A percentile compares a stretch with the other conserved stretches of the same genome.
Evolutionary conservation across 2,329 filamentous ascomycete genomes (phyloP).

Genomic region (Diplocarpon mali): DNA sequence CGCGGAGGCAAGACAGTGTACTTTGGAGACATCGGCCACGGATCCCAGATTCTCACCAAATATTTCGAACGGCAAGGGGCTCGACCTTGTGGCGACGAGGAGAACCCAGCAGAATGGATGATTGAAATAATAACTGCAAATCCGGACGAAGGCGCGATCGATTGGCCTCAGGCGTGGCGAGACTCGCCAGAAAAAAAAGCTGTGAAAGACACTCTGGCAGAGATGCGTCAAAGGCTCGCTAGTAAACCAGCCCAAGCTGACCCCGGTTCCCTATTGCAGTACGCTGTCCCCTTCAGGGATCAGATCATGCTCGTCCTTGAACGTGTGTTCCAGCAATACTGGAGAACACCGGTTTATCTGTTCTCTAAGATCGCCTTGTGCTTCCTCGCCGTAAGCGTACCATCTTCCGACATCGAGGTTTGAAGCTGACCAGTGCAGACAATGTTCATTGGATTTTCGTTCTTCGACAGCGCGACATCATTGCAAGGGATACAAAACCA

Average conservation of each 20-base stretch:
- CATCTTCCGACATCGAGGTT: no score
- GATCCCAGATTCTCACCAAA: slow-evolving; percentile 52
- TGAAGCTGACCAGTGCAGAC: slow-evolving; percentile 28
- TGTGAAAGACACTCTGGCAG: slow-evolving; percentile 36
- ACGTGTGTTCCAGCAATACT: slow-evolving; percentile 48
- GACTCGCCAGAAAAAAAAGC: slow-evolving; percentile 36
- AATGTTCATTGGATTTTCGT: slow-evolving; percentile 57
- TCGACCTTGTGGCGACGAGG: slow-evolving; percentile 47
- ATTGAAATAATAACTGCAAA: slow-evolving; percentile 48
- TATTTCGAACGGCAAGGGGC: slow-evolving; percentile 70
- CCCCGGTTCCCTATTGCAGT: slow-evolving; percentile 23
- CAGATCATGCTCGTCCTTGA: slow-evolving; percentile 45
- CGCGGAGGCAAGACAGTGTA: slow-evolving; percentile 10
- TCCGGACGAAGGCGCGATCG: slow-evolving; percentile 41
- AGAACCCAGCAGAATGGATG: slow-evolving; percentile 80
- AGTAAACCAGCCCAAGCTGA: no score
- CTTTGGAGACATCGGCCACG: slow-evolving; percentile 57
- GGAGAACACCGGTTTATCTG: slow-evolving; percentile 52
- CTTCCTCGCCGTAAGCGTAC: neutral
- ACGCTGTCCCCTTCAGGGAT: slow-evolving; percentile 44
- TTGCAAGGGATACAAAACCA: slow-evolving; percentile 56
- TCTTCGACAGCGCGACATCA: slow-evolving; percentile 48
- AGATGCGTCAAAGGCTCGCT: slow-evolving; percentile 33
- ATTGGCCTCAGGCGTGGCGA: slow-evolving; percentile 53
- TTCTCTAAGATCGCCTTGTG: slow-evolving; percentile 17